Conservation (phyloP, 805 yeast species). For the Candida tammaniensis region DNA sequence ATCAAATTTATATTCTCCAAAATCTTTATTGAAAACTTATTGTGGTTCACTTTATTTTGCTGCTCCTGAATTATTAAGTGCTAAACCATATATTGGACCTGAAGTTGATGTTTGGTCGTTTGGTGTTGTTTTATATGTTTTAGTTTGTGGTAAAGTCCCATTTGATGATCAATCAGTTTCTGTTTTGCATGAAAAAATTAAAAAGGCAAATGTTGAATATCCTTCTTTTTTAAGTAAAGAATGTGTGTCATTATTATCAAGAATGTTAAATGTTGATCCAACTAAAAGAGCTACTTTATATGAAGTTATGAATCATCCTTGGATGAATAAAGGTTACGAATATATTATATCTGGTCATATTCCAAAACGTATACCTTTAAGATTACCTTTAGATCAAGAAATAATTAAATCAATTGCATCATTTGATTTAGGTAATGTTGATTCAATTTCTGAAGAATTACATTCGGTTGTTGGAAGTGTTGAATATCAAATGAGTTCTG, state of each 20-base stretch:
- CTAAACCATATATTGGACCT: constrained; percentile 91
- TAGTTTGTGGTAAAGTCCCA: constrained; percentile 97
- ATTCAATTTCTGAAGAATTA: constrained; percentile 55
- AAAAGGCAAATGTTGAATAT: constrained; percentile 87
- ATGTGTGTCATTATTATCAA: constrained; percentile 72
- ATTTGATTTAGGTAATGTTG: constrained; percentile 74
- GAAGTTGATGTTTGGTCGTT: constrained; percentile 98
- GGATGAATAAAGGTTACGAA: constrained; percentile 92
- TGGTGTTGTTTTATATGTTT: constrained; percentile 92
- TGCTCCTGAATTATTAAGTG: constrained; percentile 93
- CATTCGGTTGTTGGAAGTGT: constrained; percentile 57
- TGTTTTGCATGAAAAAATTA: constrained; percentile 89
- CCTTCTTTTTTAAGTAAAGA: constrained; percentile 79
- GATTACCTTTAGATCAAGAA: constrained; percentile 60
- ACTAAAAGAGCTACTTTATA: constrained; percentile 69
- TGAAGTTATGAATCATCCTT: constrained; percentile 84
- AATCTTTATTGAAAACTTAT: constrained; percentile 77
- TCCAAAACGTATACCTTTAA: constrained; percentile 76
- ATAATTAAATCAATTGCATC: constrained; percentile 74
- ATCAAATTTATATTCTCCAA: constrained; percentile 77
- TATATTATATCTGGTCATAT: constrained; percentile 65
- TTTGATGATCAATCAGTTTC: constrained; percentile 94
- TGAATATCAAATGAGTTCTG: constrained; percentile 61
- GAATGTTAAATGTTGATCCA: constrained; percentile 93
- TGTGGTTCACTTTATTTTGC: constrained; percentile 98